These are phyloP conservation scores for Annona squamosa DNA, from an alignment of 164 flowering plant species.

Conservation along the genomic window DNA sequence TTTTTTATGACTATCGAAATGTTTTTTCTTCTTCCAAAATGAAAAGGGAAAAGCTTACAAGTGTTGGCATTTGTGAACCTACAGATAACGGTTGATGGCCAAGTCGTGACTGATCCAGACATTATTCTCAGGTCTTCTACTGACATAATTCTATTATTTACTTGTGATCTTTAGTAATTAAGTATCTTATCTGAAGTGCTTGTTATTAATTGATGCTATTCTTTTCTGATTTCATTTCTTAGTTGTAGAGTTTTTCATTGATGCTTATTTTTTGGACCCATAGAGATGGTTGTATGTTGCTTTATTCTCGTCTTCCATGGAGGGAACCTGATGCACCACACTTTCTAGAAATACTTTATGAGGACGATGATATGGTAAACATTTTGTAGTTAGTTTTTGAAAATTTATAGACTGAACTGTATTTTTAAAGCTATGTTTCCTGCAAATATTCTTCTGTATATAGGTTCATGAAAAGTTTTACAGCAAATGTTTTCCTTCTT, in stretches of 20 bases:
- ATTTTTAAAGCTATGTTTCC: background rate
- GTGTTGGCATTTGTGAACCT: conserved; percentile 9
- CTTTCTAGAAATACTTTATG: conserved; percentile 52
- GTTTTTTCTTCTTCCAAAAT: background rate
- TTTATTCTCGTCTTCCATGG: conserved; percentile 87
- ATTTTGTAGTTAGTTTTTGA: background rate
- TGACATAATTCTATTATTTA: background rate
- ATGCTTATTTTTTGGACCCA: conserved; percentile 6
- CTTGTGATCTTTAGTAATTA: background rate
- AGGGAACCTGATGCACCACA: conserved; percentile 79
- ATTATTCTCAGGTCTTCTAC: conserved; percentile 46
- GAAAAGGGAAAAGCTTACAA: background rate
- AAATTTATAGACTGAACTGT: background rate
- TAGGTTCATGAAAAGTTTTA: background rate
- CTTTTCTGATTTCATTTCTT: background rate
- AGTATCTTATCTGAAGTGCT: background rate
- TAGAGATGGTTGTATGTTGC: conserved; percentile 52
- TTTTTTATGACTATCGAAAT: background rate
- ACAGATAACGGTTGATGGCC: conserved; percentile 65
- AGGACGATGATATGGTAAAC: conserved; percentile 64
- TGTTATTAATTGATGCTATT: background rate
- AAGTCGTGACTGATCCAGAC: conserved; percentile 50
- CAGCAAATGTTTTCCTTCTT: background rate
- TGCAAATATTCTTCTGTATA: background rate
- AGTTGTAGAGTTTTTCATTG: background rate